Base-by-base conservation (phyloP, 148 eudicot species). In the Vaccinium macrocarpon region DNA sequence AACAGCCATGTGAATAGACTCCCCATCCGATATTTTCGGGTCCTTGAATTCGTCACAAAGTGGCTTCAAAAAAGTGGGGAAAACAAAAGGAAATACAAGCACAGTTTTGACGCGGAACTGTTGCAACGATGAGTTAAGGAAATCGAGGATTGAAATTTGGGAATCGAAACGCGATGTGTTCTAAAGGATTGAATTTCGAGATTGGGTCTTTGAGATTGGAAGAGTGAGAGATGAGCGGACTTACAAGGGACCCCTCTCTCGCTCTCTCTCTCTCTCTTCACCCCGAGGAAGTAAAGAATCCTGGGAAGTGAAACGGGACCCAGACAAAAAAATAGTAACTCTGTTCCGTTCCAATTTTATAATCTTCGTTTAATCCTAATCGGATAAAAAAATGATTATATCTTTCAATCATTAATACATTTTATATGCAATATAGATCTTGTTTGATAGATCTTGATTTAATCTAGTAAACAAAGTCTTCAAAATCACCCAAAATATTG, bases 1-100 rank as follows among this genome's bases (percentile, higher is more conserved):
- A 94, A 78, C 35, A 96, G 87, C 98, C 98, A 96, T 68, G 87
- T 89, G 62, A 94, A 83, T 19, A 94, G 86, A 72, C 78, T 92
- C 76, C 91, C 90, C 94, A 96, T 94, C 62, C 56, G 53, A 74
- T 23, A 4, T 49, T 7, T 53, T 49, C 83, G 49, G 29, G 18
- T 81, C n/a, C 83, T 85, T 53, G 50, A 23, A 23, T 50, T 13
- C 32, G 35, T 12, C 53, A 21, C 23, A 19, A 56, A 11, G 23
- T 13, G 23, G 1, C 38, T 66, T 27, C 18, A 68, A 68, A 61
- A 29, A 29, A 29, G 10, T 2, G 9, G 5, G 35, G 16, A 66
- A 66, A 66, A 2, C 32, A 27, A 27, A 35, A 35, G 8, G 7
- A 15, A 29, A 27, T 27, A 68, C 73, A 42, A 68, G 42, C 42